phyloP scores from a whole-genome alignment of 1,284 basidiomycete species.

The Apiotrichum porosum region DNA sequence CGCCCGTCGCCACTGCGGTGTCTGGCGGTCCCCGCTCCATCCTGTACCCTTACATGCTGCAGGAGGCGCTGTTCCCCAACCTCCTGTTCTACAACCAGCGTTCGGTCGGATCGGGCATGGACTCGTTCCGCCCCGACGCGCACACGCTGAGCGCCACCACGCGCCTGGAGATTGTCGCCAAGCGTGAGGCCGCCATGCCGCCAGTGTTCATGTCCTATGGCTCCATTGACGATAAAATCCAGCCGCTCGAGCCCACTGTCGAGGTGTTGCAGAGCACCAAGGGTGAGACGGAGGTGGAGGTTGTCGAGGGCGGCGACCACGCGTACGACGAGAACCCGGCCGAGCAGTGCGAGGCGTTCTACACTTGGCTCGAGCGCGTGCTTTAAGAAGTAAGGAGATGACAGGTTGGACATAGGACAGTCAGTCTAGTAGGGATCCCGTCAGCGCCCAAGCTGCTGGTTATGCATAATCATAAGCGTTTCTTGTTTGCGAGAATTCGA shows the following conservation, averaged over 20 bases:
- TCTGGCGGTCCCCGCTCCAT: slow-evolving; percentile 42
- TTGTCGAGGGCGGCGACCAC: slow-evolving; percentile 34
- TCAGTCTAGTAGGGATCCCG: too few species aligned
- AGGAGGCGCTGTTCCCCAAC: slow-evolving; percentile 41
- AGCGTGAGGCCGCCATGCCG: slow-evolving; percentile 3
- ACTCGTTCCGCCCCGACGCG: slow-evolving; percentile 35
- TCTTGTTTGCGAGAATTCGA: too few species aligned
- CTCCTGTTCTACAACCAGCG: slow-evolving; percentile 41
- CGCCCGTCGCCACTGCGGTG: slow-evolving; percentile 32
- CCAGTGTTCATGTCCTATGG: slow-evolving; percentile 40
- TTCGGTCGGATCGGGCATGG: slow-evolving; percentile 31
- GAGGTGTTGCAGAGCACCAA: slow-evolving; percentile 16
- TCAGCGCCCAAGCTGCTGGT: too few species aligned
- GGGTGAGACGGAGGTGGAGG: slow-evolving; percentile 23
- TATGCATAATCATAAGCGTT: too few species aligned
- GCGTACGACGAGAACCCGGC: slow-evolving; percentile 39
- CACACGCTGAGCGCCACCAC: slow-evolving; percentile 33
- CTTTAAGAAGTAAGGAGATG: too few species aligned
- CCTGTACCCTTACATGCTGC: slow-evolving; percentile 47
- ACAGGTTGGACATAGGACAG: too few species aligned
- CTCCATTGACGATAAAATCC: slow-evolving; percentile 35
- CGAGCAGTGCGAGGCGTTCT: slow-evolving; percentile 35
- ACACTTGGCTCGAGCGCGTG: slow-evolving; percentile 29
- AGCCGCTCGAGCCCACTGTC: slow-evolving; percentile 39
- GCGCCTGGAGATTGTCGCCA: slow-evolving; percentile 18